These are phyloP conservation scores for Emmonsia crescens DNA, from an alignment of 2,329 filamentous ascomycete species.

Conservation along the genomic window DNA sequence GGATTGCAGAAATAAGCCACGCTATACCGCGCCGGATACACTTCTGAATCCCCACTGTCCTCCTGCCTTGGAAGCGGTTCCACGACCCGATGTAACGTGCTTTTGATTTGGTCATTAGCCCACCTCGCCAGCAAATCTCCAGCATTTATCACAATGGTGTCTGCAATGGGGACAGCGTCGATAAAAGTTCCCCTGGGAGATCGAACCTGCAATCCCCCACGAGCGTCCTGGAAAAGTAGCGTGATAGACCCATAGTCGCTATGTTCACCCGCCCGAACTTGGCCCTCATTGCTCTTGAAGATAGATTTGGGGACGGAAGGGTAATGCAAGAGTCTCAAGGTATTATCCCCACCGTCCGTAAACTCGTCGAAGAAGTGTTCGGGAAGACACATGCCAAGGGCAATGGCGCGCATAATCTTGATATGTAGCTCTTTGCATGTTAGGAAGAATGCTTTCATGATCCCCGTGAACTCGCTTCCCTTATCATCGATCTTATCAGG, in stretches of 20 bases:
- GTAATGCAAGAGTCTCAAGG: constrained; percentile 65
- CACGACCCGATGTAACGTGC: constrained; percentile 80
- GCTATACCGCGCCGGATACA: constrained; percentile 69
- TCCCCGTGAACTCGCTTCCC: constrained; percentile 53
- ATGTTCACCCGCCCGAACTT: constrained; percentile 69
- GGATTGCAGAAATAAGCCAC: constrained; percentile 92
- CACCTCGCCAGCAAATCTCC: constrained; percentile 77
- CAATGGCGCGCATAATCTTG: constrained; percentile 74
- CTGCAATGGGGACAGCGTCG: constrained; percentile 69
- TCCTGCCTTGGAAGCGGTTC: constrained; percentile 55
- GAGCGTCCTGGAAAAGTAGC: constrained; percentile 45
- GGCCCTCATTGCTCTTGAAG: constrained; percentile 55
- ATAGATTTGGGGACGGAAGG: constrained; percentile 55
- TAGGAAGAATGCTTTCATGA: constrained; percentile 66
- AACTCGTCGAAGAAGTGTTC: constrained; percentile 65
- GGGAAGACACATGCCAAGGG: constrained; percentile 64
- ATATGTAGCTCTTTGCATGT: constrained; percentile 63
- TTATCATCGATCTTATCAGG: constrained; percentile 45
- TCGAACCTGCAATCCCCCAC: constrained; percentile 50
- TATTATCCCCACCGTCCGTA: constrained; percentile 60
- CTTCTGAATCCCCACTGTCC: constrained; percentile 38
- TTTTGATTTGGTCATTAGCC: constrained; percentile 87
- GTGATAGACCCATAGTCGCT: constrained; percentile 52
- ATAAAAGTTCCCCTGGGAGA: constrained; percentile 69
- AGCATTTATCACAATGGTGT: constrained; percentile 78